Evolutionary conservation across 371 early-diverging fungal species (phyloP), one percentile per base, ranked within the genome.

Genomic region (Choanephora cucurbitarum): DNA sequence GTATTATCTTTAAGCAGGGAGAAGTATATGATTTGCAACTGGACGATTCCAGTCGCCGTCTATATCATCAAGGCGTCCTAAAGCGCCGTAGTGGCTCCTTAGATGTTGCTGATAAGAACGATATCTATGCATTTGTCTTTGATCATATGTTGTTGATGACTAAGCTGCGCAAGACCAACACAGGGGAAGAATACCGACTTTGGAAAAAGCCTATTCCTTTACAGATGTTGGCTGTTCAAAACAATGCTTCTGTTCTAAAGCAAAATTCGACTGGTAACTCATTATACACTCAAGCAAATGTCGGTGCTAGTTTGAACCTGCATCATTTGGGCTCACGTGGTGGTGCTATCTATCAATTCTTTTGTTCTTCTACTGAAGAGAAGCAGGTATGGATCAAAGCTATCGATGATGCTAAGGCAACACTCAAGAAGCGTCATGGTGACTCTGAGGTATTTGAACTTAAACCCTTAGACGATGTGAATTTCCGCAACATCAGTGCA

Each of bases 91-190:
- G 83, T 22, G 76, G 83, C 28, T 81, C 84, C 37, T 75, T 86
- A 7, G 90, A 90, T 22, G 78, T 76, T 23, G 73, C 85, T 0
- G 90, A 90, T 41, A 79, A 79, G 44, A 75, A 82, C 0, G 90
- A 91, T 31, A 69, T 96, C 14, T 79, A 79, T 46, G 87, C 91
- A 7, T 91, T 93, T 69, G 77, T 96, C 28, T 91, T 97, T 60
- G 97, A 97, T 63, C 94, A 97, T 73, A 72, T 85, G 47, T 70
- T 97, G 7, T 58, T 97, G 31, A 71, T 96, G 81, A 85, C 94
- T 47, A 91, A 91, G 60, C 72, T 75, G 39, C 77, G 83, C 46
- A 77, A 74, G 34, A 67, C 70, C 10, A 61, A 58, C 53, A 69
- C 73, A 31, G 87, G 83, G 24, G 81, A 78, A 23, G 79, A 80